Base-by-base conservation (phyloP, 371 early-diverging fungal genomes). In the Mycotypha africana region DNA sequence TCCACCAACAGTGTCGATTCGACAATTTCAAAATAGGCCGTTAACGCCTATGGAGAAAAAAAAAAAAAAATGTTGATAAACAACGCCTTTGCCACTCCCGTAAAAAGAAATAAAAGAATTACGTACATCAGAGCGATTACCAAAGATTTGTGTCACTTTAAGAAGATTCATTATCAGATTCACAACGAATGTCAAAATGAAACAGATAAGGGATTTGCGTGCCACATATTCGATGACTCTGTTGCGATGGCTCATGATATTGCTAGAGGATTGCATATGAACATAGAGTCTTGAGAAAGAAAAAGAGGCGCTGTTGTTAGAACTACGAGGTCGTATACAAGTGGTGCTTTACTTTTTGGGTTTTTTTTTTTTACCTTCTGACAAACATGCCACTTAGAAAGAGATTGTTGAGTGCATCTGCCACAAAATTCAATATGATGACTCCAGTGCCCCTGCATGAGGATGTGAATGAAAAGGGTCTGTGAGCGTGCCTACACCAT, bases 371-470 rank as follows among this genome's bases (percentile, higher is more conserved):
- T 35, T 58, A 70, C 66, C 66, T 65, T 55, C 64, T 51, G 10
- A 72, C 73, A 59, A 72, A 72, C 68, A 68, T 62, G 28, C 73
- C 73, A 51, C 73, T 68, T 19, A 72, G 45, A 24, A 72, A 72
- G 9, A 72, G 25, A 22, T 63, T 72, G 22, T 61, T 59, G 16
- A 72, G 36, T 24, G 57, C 34, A 46, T 72, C 73, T 17, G 64
- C 55, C 30, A 72, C 49, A 43, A 72, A 72, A 45, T 68, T 68
- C 8, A 72, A 44, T 16, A 66, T 64, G 20, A 72, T 56, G n/a
- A 72, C 73, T 38, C 69, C 73, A 17, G 50, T 51, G 7, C 58
- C 64, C 72, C 72, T 67, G 34, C 9, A 16, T 14, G n/a, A 32
- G 14, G 21, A n/a, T n/a, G n/a, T n/a, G n/a, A n/a, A n/a, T n/a